These are phyloP conservation scores for Mycena vitilis DNA, from an alignment of 768 basidiomycete species.

Conservation along the genomic window DNA sequence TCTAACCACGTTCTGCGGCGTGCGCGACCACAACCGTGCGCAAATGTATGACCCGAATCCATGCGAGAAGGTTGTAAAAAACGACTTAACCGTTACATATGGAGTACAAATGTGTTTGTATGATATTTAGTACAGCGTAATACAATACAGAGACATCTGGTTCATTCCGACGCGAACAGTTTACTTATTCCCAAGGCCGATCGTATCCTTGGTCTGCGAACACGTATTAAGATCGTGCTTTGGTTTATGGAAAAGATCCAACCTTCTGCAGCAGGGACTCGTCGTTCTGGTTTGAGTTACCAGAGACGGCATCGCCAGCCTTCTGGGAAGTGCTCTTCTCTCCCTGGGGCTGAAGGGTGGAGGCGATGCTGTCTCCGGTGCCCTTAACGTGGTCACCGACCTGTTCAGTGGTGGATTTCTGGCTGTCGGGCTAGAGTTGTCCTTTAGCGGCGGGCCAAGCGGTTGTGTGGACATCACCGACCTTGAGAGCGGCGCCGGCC, in stretches of 20 bases:
- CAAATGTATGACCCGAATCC: no score
- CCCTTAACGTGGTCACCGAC: slow-evolving; percentile 61
- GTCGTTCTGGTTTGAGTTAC: slow-evolving; percentile 62
- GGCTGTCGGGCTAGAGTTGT: slow-evolving; percentile 61
- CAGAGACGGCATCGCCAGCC: slow-evolving; percentile 58
- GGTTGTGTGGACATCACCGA: slow-evolving; percentile 32
- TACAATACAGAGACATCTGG: background rate
- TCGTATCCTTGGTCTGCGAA: slow-evolving; percentile 54
- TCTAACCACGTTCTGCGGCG: no score
- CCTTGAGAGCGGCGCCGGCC: slow-evolving; percentile 62
- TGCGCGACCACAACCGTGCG: no score
- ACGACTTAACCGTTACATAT: no score
- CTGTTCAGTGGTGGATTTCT: slow-evolving; percentile 68
- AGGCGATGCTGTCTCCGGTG: slow-evolving; percentile 58
- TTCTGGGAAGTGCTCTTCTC: slow-evolving; percentile 66
- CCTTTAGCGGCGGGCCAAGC: background rate
- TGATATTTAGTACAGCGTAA: background rate
- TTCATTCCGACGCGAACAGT: no score
- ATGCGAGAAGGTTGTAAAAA: no score
- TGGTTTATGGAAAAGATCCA: no score
- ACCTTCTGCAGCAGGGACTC: slow-evolving; percentile 59
- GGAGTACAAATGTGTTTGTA: background rate
- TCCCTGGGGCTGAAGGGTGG: slow-evolving; percentile 63
- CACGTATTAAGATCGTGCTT: no score
- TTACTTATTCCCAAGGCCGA: slow-evolving; percentile 56